These are phyloP conservation scores for Anisodus acutangulus DNA, from an alignment of 257 asterid genomes.

Conservation along the genomic window DNA sequence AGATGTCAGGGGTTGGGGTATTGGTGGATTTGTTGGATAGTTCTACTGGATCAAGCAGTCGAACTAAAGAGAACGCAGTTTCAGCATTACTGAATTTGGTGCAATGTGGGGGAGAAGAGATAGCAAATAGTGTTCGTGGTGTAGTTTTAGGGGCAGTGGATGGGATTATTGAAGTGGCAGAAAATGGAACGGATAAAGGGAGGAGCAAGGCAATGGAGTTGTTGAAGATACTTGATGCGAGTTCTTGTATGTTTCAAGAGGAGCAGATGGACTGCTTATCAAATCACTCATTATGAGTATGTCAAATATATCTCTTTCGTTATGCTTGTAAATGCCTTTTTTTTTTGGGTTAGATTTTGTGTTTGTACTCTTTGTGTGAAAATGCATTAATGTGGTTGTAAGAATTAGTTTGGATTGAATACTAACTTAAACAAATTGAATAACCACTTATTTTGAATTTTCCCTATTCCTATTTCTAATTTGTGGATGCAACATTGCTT, in stretches of 20 bases:
- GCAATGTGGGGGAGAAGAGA: constrained; percentile 72
- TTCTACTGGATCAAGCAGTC: constrained; percentile 71
- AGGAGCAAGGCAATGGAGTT: constrained; percentile 63
- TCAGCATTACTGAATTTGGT: constrained; percentile 77
- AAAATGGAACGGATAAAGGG: constrained; percentile 79
- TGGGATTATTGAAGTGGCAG: constrained; percentile 74
- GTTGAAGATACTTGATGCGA: constrained; percentile 55
- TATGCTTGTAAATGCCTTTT: constrained; percentile 37
- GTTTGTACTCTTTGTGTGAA: constrained; percentile 31
- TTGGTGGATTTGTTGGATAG: constrained; percentile 82
- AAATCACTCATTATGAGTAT: constrained; percentile 43
- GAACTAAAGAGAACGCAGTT: constrained; percentile 86
- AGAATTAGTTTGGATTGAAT: constrained; percentile 18
- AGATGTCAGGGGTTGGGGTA: constrained; percentile 67
- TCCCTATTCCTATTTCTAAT: neutral
- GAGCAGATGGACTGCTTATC: constrained; percentile 35
- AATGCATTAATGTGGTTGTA: constrained; percentile 7
- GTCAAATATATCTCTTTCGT: constrained; percentile 29
- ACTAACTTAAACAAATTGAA: neutral
- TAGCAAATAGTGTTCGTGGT: constrained; percentile 50
- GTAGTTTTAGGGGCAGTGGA: constrained; percentile 65
- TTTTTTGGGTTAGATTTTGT: constrained; percentile 10
- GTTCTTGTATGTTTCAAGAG: constrained; percentile 28
- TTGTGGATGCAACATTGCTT: neutral
- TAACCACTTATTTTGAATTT: neutral